phyloP scores from a whole-genome alignment of 768 basidiomycete genomes.

The Clitopilus hobsonii region DNA sequence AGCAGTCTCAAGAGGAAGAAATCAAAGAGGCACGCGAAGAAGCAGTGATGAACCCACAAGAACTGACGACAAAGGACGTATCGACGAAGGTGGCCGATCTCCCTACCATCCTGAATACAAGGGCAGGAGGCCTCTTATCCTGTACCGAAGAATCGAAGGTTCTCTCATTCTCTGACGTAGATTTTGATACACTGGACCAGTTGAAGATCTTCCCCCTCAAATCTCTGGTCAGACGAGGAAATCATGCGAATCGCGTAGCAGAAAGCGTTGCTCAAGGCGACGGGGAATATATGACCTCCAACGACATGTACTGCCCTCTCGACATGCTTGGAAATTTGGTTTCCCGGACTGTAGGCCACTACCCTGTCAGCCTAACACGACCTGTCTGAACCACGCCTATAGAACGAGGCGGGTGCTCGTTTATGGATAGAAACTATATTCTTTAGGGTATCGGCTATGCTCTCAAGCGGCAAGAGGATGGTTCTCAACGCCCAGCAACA shows the following conservation, averaged over 20 bases:
- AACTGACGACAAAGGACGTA: not conserved
- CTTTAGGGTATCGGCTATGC: constrained; percentile 20
- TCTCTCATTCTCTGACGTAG: not conserved
- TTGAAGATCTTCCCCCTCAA: not conserved
- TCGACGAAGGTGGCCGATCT: not conserved
- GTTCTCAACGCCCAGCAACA: constrained; percentile 14
- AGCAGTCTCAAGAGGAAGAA: not conserved
- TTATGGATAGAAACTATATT: constrained; percentile 18
- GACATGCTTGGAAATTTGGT: not conserved
- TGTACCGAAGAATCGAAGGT: not conserved
- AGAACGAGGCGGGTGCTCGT: constrained; percentile 17
- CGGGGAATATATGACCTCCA: not conserved
- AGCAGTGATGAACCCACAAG: not conserved
- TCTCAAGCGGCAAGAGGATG: constrained; percentile 11
- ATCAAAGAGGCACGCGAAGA: not conserved
- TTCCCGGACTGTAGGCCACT: not conserved
- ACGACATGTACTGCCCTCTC: not conserved
- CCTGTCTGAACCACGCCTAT: not conserved
- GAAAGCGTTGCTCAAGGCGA: not conserved
- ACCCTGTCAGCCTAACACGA: not conserved
- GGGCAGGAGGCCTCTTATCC: not conserved
- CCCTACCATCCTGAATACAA: not conserved
- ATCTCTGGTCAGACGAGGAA: not conserved
- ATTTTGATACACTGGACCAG: not conserved
- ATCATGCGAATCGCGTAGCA: not conserved